Base-by-base conservation (phyloP, 1,284 basidiomycete species). In the Hymenochaete sp. region DNA sequence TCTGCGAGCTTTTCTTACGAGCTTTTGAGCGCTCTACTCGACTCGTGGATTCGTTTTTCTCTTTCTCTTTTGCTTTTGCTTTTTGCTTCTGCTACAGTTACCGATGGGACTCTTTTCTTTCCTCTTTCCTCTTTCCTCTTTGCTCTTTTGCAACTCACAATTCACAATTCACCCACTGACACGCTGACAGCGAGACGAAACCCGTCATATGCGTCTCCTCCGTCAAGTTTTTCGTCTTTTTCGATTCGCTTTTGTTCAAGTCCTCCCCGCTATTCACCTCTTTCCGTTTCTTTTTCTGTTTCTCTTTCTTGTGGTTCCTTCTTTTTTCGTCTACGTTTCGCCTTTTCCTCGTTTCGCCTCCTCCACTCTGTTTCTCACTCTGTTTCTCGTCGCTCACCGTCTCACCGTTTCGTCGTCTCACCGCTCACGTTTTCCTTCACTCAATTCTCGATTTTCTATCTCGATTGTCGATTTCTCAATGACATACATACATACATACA, bases 251-350 rank as follows among this genome's bases (percentile, higher is more conserved):
- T 28, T 19, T 19, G 18, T 9, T 29, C 28, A 29, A 8, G n/a
- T 25, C 26, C 40, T 7, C 18, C 25, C 7, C 31, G 14, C 42
- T 14, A 21, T 33, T 21, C 5, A 9, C 13, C 19, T 21, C 36
- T 42, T 14, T 24, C 14, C 18, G 26, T 28, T 37, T 33, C 24
- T 14, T 18, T 39, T 19, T 37, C 27, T 47, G 21, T 33, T 19
- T 43, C 14, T 43, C 27, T 25, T 27, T 44, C 19, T 21, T 36
- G 18, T 36, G 14, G 16, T 13, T 21, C 25, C 40, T 43, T 38
- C 21, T 42, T 37, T 48, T 43, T 43, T 39, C 43, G 38, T 42
- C 33, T 33, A 18, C 9, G 10, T 36, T 14, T 44, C 29, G 18
- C 4, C 19, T 19, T 35, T n/a, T 5, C 32, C 14, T 16, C 32